These are phyloP conservation scores for Inosperma sp. DNA, from an alignment of 768 basidiomycete genomes.

Conservation along the genomic window DNA sequence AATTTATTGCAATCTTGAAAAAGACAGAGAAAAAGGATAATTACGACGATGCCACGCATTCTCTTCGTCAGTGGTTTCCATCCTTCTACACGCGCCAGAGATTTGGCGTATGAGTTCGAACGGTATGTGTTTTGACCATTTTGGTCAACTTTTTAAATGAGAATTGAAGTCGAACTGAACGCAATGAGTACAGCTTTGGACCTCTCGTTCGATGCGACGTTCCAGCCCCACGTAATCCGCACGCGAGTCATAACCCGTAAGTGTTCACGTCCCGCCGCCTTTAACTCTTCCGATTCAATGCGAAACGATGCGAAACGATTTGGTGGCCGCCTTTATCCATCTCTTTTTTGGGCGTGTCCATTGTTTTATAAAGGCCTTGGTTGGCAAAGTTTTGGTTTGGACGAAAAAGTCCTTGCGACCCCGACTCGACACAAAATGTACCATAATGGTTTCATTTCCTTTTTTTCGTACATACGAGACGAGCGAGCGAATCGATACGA, in stretches of 20 bases:
- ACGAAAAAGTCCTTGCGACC: too few species aligned
- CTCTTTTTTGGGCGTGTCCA: too few species aligned
- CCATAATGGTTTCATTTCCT: too few species aligned
- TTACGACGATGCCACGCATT: constrained; percentile 85
- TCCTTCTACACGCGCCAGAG: constrained; percentile 74
- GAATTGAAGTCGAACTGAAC: neutral
- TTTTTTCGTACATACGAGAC: too few species aligned
- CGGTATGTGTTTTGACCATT: constrained; percentile 39
- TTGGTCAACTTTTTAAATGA: neutral
- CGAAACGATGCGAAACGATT: too few species aligned
- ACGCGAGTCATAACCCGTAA: constrained; percentile 77
- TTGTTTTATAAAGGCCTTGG: too few species aligned
- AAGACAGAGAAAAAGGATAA: too few species aligned
- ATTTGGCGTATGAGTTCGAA: constrained; percentile 85
- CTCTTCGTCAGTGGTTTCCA: constrained; percentile 86
- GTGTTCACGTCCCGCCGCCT: constrained; percentile 34
- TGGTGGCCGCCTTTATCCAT: too few species aligned
- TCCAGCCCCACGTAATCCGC: constrained; percentile 77
- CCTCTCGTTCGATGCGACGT: constrained; percentile 86
- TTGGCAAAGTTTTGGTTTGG: too few species aligned
- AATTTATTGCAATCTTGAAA: too few species aligned
- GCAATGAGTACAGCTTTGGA: constrained; percentile 55
- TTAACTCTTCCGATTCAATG: constrained; percentile 17
- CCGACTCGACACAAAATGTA: too few species aligned
- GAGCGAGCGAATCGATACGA: neutral